Evolutionary conservation across 1,284 basidiomycete genomes (phyloP).

Genomic region (Wallemia mellicola): DNA sequence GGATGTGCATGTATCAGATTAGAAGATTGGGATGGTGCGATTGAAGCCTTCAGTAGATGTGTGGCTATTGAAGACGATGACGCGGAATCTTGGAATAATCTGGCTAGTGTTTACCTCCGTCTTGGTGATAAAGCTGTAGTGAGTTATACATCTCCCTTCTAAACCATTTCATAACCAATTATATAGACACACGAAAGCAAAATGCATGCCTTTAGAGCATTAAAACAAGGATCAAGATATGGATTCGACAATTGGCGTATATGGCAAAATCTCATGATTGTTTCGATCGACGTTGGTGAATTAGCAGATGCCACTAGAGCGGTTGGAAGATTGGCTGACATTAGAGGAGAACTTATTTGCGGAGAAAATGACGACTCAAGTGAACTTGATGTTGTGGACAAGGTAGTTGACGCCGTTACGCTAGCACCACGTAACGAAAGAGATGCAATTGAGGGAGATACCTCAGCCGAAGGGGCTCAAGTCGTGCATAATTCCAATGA

Average conservation of each 20-base stretch:
- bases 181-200: slow-evolving; percentile 28
- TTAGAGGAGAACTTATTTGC: slow-evolving; percentile 18
- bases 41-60: slow-evolving; percentile 54
- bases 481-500: slow-evolving; percentile 24
- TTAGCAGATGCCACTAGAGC: slow-evolving; percentile 63
- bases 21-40: slow-evolving; percentile 56
- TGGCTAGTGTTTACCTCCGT: slow-evolving; percentile 77
- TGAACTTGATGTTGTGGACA: slow-evolving; percentile 43
- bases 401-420: slow-evolving; percentile 57
- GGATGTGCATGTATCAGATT: slow-evolving; percentile 59
- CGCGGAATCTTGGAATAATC: slow-evolving; percentile 90
- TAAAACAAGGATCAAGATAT: slow-evolving; percentile 58
- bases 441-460: slow-evolving; percentile 11
- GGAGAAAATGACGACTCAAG: slow-evolving; percentile 15
- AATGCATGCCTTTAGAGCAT: slow-evolving; percentile 69
- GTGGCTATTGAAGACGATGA: slow-evolving; percentile 84
- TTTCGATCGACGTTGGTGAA: slow-evolving; percentile 75
- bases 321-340: slow-evolving; percentile 49
- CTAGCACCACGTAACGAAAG: slow-evolving; percentile 20
- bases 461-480: slow-evolving; percentile 7
- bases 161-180: slow-evolving; percentile 6
- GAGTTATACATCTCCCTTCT: slow-evolving; percentile 7
- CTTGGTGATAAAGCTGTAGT: slow-evolving; percentile 22
- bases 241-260: slow-evolving; percentile 83
- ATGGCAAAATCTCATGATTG: slow-evolving; percentile 94